Evolutionary conservation across 805 yeast genomes (phyloP).

Genomic region (Scheffersomyces ergatensis): DNA sequence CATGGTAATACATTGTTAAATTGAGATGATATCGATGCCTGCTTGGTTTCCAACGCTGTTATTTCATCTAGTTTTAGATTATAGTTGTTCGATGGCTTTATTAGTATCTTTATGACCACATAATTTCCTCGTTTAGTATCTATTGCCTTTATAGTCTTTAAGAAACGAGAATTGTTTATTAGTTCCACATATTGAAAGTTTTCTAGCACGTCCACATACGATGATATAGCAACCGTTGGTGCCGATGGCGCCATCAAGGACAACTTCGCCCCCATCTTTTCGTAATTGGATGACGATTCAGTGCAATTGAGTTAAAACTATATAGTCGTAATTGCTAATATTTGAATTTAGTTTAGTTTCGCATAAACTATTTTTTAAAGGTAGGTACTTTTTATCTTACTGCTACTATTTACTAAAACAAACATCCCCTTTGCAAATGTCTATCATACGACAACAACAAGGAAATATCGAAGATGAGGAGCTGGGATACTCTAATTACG

Average conservation of each 20-base stretch:
- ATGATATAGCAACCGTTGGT: conserved; percentile 86
- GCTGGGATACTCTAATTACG: conserved; percentile 13
- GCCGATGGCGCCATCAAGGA: conserved; percentile 88
- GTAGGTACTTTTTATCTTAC: too few species aligned
- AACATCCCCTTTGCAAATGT: too few species aligned
- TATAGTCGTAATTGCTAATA: too few species aligned
- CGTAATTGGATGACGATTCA: too few species aligned
- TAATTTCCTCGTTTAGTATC: conserved; percentile 65
- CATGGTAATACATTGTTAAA: conserved; percentile 71
- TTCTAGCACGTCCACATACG: conserved; percentile 79
- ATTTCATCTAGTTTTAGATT: conserved; percentile 21
- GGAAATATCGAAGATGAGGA: conserved; percentile 2
- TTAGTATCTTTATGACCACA: conserved; percentile 71
- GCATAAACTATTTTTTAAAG: too few species aligned
- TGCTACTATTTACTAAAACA: too few species aligned
- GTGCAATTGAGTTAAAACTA: background rate
- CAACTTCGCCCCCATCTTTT: conserved; percentile 80
- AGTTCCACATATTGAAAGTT: conserved; percentile 73
- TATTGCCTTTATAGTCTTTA: conserved; percentile 80
- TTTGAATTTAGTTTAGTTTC: too few species aligned
- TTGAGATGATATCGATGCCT: conserved; percentile 35
- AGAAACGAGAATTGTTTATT: conserved; percentile 76
- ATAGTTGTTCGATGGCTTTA: conserved; percentile 46
- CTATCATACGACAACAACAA: background rate
- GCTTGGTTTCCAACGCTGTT: conserved; percentile 30